Evolutionary conservation across 345 rosid species (phyloP).

Genomic region (Boechera retrofracta): DNA sequence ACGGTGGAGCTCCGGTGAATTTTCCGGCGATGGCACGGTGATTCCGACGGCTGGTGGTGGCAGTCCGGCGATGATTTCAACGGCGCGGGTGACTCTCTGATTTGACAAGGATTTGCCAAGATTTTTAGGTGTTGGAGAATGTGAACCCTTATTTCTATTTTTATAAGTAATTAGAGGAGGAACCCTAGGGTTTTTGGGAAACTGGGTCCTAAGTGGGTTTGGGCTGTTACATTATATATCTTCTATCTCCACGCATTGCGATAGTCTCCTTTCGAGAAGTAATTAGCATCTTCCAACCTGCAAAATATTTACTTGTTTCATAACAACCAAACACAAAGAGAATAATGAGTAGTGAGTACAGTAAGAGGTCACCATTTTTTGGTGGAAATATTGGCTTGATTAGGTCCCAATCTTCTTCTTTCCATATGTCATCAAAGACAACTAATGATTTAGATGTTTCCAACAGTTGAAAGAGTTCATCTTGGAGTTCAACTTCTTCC

Average conservation of each 20-base stretch:
- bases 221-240: too few species aligned
- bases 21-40: too few species aligned
- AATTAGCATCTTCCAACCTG: conserved; percentile 29
- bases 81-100: too few species aligned
- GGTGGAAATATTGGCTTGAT: not conserved
- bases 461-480: not conserved
- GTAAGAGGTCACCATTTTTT: not conserved
- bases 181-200: too few species aligned
- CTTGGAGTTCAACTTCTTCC: not conserved
- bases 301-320: not conserved
- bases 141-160: too few species aligned
- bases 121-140: too few species aligned
- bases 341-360: not conserved
- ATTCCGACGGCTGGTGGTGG: too few species aligned
- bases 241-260: not conserved
- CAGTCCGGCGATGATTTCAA: too few species aligned
- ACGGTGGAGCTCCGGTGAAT: too few species aligned
- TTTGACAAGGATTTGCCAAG: accelerated
- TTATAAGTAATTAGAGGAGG: too few species aligned
- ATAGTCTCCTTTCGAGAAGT: conserved; percentile 49
- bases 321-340: not conserved
- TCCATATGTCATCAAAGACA: conserved; percentile 12
- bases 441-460: not conserved
- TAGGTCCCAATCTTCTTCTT: not conserved
- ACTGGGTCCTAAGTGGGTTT: too few species aligned